Evolutionary conservation across 2,329 filamentous ascomycete species (phyloP).

Genomic region (Didymella keratinophila): DNA sequence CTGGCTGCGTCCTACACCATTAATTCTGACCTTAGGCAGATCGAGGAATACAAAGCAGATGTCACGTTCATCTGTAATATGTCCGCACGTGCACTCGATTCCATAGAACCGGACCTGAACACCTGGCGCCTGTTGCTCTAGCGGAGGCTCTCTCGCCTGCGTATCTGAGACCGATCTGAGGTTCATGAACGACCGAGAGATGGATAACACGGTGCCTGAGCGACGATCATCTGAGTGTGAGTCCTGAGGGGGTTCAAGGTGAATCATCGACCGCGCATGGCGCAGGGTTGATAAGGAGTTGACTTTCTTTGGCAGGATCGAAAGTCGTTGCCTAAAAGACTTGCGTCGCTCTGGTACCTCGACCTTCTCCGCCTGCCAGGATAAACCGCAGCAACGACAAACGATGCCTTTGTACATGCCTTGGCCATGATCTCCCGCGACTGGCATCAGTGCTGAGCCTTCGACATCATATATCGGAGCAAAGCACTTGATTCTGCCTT

Average conservation of each 20-base stretch:
- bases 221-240: not conserved
- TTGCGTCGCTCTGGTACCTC: constrained; percentile 3
- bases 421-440: constrained; percentile 2
- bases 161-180: constrained; percentile 21
- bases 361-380: constrained; percentile 29
- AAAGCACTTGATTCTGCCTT: constrained; percentile 32
- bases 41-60: constrained; percentile 33
- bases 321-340: constrained; percentile 16
- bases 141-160: constrained; percentile 15
- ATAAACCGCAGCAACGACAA: constrained; percentile 35
- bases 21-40: not conserved
- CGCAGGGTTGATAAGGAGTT: constrained; percentile 24
- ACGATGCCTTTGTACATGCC: constrained; percentile 35
- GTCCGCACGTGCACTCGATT: constrained; percentile 32
- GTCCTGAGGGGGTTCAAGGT: constrained; percentile 3
- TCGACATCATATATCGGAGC: constrained; percentile 37
- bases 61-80: constrained; percentile 19
- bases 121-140: constrained; percentile 25
- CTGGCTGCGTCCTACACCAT: not conserved
- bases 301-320: constrained; percentile 25
- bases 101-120: constrained; percentile 32
- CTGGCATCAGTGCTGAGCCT: constrained; percentile 24
- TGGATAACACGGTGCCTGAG: not conserved
- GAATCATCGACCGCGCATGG: constrained; percentile 23
- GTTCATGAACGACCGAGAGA: constrained; percentile 21